phyloP scores from a whole-genome alignment of 2,329 filamentous ascomycete genomes.

The Aspergillus uvarum region DNA sequence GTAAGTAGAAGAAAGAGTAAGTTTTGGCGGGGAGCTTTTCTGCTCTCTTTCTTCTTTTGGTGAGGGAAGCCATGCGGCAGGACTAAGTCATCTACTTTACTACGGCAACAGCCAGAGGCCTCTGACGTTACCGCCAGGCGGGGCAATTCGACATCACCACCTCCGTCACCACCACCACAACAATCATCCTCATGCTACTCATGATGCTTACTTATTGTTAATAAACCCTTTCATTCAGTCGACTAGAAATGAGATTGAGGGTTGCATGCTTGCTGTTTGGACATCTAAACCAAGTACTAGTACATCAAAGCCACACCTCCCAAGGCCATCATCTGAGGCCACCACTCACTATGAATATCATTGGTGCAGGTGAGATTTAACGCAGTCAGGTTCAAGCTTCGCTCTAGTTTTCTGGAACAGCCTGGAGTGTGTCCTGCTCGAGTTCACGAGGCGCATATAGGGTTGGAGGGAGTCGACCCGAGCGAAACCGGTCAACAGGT shows the following conservation, averaged over 20 bases:
- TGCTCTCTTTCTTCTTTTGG: neutral
- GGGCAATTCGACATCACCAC: conserved; percentile 12
- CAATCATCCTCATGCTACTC: neutral
- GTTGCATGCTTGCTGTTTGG: conserved; percentile 13
- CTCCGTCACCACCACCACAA: neutral
- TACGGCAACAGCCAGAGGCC: neutral
- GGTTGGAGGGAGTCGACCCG: conserved; percentile 5
- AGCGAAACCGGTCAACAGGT: conserved; percentile 10
- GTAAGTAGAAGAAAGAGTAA: conserved; percentile 13
- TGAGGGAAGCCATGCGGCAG: neutral
- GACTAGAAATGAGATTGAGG: conserved; percentile 1
- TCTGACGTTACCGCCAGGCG: conserved; percentile 29
- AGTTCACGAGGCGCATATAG: conserved; percentile 10
- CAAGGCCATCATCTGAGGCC: neutral
- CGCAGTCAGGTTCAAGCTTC: neutral
- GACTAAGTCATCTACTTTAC: neutral
- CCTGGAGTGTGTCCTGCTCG: neutral
- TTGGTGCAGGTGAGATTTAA: neutral
- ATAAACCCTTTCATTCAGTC: neutral
- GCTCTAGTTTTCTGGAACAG: neutral
- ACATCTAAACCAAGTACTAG: conserved; percentile 20
- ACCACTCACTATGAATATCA: neutral
- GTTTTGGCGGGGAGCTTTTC: conserved; percentile 9
- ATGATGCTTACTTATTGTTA: neutral
- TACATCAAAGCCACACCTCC: conserved; percentile 16